These are phyloP conservation scores for Eutrema japonicum DNA, from an alignment of 345 rosid species.

Conservation along the genomic window DNA sequence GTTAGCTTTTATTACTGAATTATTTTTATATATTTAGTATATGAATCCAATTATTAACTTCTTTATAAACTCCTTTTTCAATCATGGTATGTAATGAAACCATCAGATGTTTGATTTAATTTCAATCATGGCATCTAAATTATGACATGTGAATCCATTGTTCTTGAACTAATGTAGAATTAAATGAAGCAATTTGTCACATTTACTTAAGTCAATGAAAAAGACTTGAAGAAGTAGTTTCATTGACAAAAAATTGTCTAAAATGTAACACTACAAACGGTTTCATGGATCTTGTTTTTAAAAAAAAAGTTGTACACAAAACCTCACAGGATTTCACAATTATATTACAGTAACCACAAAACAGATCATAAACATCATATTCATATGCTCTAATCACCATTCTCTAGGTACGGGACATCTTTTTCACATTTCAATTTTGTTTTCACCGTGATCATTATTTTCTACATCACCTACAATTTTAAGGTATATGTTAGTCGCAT, in stretches of 20 bases:
- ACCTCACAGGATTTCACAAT: background rate
- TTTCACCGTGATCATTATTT: no score
- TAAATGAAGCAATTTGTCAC: background rate
- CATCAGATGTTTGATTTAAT: background rate
- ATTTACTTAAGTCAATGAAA: background rate
- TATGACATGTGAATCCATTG: background rate
- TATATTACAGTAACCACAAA: background rate
- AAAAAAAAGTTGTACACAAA: background rate
- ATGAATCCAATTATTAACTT: background rate
- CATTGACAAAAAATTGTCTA: background rate
- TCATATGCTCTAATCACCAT: background rate
- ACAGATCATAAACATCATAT: background rate
- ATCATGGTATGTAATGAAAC: no score
- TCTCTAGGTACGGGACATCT: background rate
- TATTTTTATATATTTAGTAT: background rate
- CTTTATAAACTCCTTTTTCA: background rate
- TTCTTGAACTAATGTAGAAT: constrained; percentile 12
- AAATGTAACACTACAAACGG: background rate
- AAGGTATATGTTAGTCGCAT: no score
- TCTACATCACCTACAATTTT: no score
- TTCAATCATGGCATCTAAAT: background rate
- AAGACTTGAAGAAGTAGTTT: background rate
- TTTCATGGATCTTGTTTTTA: no score
- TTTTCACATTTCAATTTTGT: background rate
- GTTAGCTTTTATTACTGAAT: background rate